phyloP scores from a whole-genome alignment of 768 basidiomycete species.

The Tylopilus sp. region DNA sequence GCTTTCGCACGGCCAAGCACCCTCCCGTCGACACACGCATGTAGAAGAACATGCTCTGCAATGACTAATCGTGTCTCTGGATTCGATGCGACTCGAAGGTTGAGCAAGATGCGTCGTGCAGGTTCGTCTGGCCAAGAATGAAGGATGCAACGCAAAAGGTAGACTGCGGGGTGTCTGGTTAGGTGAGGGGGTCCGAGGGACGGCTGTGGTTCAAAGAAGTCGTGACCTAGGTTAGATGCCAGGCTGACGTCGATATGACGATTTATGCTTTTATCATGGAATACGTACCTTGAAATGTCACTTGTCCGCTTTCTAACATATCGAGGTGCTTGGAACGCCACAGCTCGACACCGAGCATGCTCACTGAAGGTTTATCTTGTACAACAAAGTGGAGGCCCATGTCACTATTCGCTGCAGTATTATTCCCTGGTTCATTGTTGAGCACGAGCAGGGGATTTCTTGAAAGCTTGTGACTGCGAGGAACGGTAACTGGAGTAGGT shows the following conservation, averaged over 20 bases:
- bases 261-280: not conserved
- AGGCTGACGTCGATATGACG: not conserved
- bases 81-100: slow-evolving; percentile 38
- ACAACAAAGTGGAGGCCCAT: slow-evolving; percentile 48
- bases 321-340: slow-evolving; percentile 61
- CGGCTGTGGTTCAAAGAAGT: slow-evolving; percentile 69
- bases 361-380: slow-evolving; percentile 57
- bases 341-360: slow-evolving; percentile 50
- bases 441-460: not conserved
- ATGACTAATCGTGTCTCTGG: slow-evolving; percentile 58
- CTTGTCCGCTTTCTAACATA: slow-evolving; percentile 51
- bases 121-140: slow-evolving; percentile 76
- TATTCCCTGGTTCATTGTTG: slow-evolving; percentile 10
- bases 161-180: slow-evolving; percentile 52
- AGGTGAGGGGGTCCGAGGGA: slow-evolving; percentile 27
- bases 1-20: slow-evolving; percentile 3
- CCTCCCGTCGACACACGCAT: slow-evolving; percentile 58
- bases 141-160: slow-evolving; percentile 64
- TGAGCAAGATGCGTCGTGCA: slow-evolving; percentile 44
- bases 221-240: slow-evolving; percentile 46
- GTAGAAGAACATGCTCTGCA: slow-evolving; percentile 67
- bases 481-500: no score
- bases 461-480: not conserved
- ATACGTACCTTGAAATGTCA: slow-evolving; percentile 48
- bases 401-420: slow-evolving; percentile 4